Conservation (phyloP, 192 early-diverging fungal genomes). For the Allomyces arbusculus region DNA sequence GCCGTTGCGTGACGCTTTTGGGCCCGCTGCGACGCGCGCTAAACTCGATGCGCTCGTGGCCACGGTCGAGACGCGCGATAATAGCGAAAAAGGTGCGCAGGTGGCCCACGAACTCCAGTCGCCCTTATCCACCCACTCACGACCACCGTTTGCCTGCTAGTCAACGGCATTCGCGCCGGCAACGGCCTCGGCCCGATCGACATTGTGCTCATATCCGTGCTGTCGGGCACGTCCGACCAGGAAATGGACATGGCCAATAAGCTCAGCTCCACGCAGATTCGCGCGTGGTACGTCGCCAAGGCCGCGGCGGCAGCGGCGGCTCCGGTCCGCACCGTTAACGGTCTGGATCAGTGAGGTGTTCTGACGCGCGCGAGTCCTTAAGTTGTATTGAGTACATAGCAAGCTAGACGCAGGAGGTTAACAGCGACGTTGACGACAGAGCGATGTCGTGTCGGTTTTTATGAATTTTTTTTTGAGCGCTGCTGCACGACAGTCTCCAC, state of each 20-base stretch:
- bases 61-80: constrained; percentile 56
- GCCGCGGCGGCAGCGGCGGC: too few species aligned
- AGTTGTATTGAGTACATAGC: too few species aligned
- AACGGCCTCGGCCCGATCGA: not conserved
- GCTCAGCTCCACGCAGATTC: not conserved
- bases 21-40: constrained; percentile 57
- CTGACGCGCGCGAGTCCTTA: too few species aligned
- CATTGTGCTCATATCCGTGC: not conserved
- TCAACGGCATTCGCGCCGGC: not conserved
- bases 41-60: constrained; percentile 61
- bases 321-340: too few species aligned
- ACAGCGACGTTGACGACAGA: too few species aligned
- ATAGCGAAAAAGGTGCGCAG: constrained; percentile 43
- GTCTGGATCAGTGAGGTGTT: too few species aligned
- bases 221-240: not conserved
- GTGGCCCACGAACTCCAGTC: not conserved
- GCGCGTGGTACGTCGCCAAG: not conserved
- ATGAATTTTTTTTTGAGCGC: too few species aligned
- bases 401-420: too few species aligned
- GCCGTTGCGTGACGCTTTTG: constrained; percentile 62
- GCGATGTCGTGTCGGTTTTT: too few species aligned
- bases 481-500: too few species aligned
- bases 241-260: not conserved
- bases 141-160: not conserved
- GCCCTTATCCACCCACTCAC: not conserved